Conservation (phyloP, 345 rosid species). For the Corymbia maculata region DNA sequence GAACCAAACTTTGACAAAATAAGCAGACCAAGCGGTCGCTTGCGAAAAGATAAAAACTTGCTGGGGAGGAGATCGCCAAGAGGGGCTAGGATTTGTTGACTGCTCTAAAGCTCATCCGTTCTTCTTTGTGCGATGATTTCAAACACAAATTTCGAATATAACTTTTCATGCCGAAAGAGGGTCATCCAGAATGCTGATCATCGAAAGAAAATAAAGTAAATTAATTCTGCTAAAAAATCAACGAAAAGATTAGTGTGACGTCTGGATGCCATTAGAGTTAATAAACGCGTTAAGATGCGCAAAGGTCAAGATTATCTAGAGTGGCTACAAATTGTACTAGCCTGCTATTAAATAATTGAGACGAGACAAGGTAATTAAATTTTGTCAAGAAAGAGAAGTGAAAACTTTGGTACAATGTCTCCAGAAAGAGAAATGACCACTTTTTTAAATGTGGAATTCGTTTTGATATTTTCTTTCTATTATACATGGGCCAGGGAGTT, state of each 20-base stretch:
- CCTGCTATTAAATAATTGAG: not conserved
- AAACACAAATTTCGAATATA: not conserved
- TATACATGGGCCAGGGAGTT: not conserved
- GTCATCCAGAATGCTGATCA: not conserved
- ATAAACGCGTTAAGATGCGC: not conserved
- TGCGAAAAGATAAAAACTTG: not conserved
- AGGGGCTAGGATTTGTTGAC: not conserved
- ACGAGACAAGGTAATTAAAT: not conserved
- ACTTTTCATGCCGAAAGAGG: not conserved
- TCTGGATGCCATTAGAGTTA: not conserved
- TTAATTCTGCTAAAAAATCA: not conserved
- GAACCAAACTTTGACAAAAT: constrained; percentile 65
- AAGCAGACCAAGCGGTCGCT: not conserved
- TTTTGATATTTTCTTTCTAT: not conserved
- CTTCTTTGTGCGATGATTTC: not conserved
- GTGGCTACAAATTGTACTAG: not conserved
- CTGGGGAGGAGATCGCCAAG: not conserved
- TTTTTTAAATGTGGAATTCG: not conserved
- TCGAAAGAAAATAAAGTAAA: not conserved
- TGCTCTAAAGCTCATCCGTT: not conserved
- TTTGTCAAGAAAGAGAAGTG: not conserved
- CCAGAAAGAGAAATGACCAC: not conserved
- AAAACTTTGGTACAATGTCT: not conserved
- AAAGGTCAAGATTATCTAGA: not conserved
- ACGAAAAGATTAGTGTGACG: not conserved